Evolutionary conservation across 2,329 filamentous ascomycete species (phyloP), one percentile per base, ranked within the genome.

Genomic region (Trichophyton rubrum): DNA sequence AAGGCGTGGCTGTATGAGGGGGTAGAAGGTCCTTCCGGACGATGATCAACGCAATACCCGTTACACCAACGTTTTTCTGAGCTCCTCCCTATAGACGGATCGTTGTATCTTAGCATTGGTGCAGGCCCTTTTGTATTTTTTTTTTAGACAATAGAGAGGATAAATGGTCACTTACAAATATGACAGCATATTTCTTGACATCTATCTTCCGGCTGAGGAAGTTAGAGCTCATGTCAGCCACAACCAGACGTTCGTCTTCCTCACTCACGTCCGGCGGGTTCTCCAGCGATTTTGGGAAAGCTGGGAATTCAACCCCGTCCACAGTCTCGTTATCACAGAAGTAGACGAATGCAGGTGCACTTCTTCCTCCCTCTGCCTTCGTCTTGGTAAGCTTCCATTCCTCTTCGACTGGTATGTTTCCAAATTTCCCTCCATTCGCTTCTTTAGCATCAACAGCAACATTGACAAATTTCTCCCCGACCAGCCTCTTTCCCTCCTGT

Each of bases 171-270:
- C 76, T 64, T 70, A 90, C 95, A 77, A 96, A 96, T 70, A 97
- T 87, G 66, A 87, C 78, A 0, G 86, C 87, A 74, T 87, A 95
- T 70, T 93, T 91, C 66, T 78, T 79, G 56, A 95, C 82, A 38
- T 91, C 86, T 24, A 96, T 82, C 64, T 80, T 82, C 49, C 90
- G 80, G 55, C 89, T 90, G 58, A 97, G 84, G 70, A 97, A 96
- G 74, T 96, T 97, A 62, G 89, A 96, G 55, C 83, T 88, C 88
- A 97, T 95, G 73, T 97, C 92, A 20, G 89, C 90, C 3, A 96
- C 86, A 4, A 97, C 87, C 62, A 95, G 82, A 0, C 85, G 85
- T 35, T 84, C 83, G 58, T 85, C 81, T 7, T 85, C 84, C 57
- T 85, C 81, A 1, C 78, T 73, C 5, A 74, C 73, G 2, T 74